These are phyloP conservation scores for Silybum marianum DNA, from an alignment of 129 eudicot genomes.

Conservation along the genomic window DNA sequence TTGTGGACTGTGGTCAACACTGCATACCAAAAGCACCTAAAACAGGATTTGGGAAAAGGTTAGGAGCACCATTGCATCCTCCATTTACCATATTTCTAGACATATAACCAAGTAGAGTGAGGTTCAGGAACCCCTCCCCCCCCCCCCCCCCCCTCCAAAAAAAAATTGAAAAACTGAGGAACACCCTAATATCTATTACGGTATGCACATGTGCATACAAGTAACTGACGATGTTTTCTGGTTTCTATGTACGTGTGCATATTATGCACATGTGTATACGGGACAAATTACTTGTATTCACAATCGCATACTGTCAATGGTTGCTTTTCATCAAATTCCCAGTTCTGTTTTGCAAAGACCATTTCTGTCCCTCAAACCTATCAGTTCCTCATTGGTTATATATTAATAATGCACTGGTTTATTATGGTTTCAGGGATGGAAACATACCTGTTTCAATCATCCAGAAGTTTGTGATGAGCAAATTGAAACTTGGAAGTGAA, in stretches of 20 bases:
- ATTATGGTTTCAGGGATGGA: constrained; percentile 67
- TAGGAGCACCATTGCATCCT: too few species aligned
- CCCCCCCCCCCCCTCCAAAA: not conserved
- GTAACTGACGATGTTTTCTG: too few species aligned
- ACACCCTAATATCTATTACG: not conserved
- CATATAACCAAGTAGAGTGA: too few species aligned
- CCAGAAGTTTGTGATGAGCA: constrained; percentile 70
- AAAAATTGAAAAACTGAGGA: not conserved
- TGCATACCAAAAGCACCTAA: not conserved
- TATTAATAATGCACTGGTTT: not conserved
- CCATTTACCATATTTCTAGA: too few species aligned
- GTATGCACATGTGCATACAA: too few species aligned
- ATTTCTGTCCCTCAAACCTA: not conserved
- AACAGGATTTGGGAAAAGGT: too few species aligned
- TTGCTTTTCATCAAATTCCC: not conserved
- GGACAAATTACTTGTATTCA: too few species aligned
- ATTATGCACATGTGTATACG: too few species aligned
- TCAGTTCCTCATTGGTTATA: constrained; percentile 12
- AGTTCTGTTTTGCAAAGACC: not conserved
- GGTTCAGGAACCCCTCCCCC: too few species aligned
- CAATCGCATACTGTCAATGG: not conserved
- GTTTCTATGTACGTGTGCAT: too few species aligned
- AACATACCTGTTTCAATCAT: constrained; percentile 65
- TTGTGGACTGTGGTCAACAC: not conserved
- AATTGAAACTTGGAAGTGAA: constrained; percentile 75